Evolutionary conservation across 1,284 basidiomycete species (phyloP).

Genomic region (Malassezia dermatis): DNA sequence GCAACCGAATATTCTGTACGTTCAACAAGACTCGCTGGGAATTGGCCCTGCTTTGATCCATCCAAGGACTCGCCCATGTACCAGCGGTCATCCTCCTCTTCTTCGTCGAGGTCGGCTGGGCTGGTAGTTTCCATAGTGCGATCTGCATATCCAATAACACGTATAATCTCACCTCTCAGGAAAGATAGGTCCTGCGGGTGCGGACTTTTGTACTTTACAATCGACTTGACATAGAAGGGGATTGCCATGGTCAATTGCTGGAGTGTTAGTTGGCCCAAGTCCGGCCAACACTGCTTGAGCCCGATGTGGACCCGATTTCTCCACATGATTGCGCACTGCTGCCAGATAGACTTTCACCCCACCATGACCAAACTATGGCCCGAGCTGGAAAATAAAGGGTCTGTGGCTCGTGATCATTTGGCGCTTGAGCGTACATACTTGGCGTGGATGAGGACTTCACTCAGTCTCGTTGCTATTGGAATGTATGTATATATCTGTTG

Average conservation of each 20-base stretch:
- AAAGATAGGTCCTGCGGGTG: constrained; percentile 42
- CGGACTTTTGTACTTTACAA: constrained; percentile 39
- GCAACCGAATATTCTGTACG: constrained; percentile 10
- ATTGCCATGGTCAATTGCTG: constrained; percentile 15
- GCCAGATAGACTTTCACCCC: background rate
- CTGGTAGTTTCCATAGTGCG: constrained; percentile 14
- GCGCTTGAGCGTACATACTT: constrained; percentile 47
- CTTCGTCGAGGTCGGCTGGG: constrained; percentile 26
- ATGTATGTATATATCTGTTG: constrained; percentile 22
- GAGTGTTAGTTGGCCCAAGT: background rate
- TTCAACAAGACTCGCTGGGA: constrained; percentile 43
- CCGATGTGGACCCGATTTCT: constrained; percentile 3
- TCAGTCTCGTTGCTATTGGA: constrained; percentile 39
- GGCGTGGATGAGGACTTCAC: constrained; percentile 47
- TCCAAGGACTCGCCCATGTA: constrained; percentile 42
- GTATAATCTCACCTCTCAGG: constrained; percentile 39
- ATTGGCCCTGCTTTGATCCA: constrained; percentile 38
- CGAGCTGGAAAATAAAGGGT: constrained; percentile 41
- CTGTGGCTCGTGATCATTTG: constrained; percentile 47
- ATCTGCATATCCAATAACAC: constrained; percentile 32
- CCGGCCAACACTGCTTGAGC: background rate
- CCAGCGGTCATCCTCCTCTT: constrained; percentile 49
- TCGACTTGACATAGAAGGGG: constrained; percentile 30
- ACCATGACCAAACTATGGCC: constrained; percentile 9
- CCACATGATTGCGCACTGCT: background rate